phyloP scores from a whole-genome alignment of 176 grass and related monocot genomes.

The Zoysia japonica region DNA sequence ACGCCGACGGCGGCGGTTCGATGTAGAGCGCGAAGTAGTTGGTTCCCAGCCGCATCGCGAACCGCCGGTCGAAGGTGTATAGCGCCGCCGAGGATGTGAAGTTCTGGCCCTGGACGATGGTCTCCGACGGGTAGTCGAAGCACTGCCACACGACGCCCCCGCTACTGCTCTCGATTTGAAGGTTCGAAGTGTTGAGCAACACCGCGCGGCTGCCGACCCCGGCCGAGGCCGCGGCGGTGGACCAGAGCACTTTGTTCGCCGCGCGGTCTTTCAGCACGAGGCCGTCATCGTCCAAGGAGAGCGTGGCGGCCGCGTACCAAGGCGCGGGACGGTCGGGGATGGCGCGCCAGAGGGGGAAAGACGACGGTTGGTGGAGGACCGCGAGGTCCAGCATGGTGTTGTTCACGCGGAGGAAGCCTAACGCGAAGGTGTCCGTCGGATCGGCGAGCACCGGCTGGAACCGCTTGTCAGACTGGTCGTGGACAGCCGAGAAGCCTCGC shows the following conservation, averaged over 20 bases:
- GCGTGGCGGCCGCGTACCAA: conserved; percentile 46
- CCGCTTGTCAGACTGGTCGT: conserved; percentile 57
- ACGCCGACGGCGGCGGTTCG: conserved; percentile 29
- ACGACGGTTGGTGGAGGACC: conserved; percentile 75
- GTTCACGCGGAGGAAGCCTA: conserved; percentile 77
- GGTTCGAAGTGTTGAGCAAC: conserved; percentile 83
- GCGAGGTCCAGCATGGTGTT: conserved; percentile 68
- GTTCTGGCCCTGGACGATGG: conserved; percentile 89
- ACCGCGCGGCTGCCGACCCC: conserved; percentile 62
- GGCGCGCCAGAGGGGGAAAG: conserved; percentile 73
- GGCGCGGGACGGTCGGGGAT: conserved; percentile 37
- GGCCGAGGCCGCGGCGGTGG: conserved; percentile 28
- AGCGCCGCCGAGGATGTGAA: conserved; percentile 63
- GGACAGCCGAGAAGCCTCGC: conserved; percentile 61
- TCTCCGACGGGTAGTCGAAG: conserved; percentile 80
- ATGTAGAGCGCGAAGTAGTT: conserved; percentile 63
- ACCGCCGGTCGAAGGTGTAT: conserved; percentile 53
- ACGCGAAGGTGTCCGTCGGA: conserved; percentile 67
- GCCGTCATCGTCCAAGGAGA: conserved; percentile 66
- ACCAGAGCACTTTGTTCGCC: conserved; percentile 59
- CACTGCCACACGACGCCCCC: conserved; percentile 61
- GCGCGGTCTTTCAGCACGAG: conserved; percentile 56
- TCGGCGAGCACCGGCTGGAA: conserved; percentile 86
- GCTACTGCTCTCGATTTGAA: conserved; percentile 60
- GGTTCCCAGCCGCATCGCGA: conserved; percentile 61